phyloP scores from a whole-genome alignment of 225 moss, liverwort and hornwort genomes.

The Physcomitrium patens region DNA sequence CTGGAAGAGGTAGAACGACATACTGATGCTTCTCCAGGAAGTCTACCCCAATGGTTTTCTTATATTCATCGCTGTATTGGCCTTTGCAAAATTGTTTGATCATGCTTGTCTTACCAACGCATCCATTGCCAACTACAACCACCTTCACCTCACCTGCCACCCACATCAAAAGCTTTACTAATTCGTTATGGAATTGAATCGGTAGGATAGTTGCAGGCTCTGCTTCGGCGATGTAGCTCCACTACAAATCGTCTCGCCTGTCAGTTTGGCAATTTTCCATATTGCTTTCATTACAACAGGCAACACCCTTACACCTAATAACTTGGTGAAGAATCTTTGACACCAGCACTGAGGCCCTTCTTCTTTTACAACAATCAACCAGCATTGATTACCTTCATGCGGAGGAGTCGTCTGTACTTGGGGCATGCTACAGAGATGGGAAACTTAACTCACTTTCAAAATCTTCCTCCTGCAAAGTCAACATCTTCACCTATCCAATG shows the following conservation, averaged over 20 bases:
- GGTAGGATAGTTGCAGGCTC: too few species aligned
- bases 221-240: too few species aligned
- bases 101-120: constrained; percentile 97
- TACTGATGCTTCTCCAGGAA: constrained; percentile 90
- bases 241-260: too few species aligned
- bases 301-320: too few species aligned
- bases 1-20: not conserved
- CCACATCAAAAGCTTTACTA: not conserved
- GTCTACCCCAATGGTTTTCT: constrained; percentile 94
- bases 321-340: too few species aligned
- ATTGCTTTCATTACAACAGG: too few species aligned
- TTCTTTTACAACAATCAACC: not conserved
- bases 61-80: constrained; percentile 65
- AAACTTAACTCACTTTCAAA: constrained; percentile 71
- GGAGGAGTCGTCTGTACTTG: not conserved
- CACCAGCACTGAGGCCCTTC: not conserved
- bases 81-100: constrained; percentile 92
- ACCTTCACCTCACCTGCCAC: constrained; percentile 93
- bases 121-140: constrained; percentile 88
- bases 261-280: too few species aligned
- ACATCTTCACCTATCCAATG: constrained; percentile 37
- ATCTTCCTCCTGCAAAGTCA: constrained; percentile 86
- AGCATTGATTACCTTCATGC: too few species aligned
- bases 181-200: too few species aligned
- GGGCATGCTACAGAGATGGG: not conserved